Evolutionary conservation across 2,329 filamentous ascomycete species (phyloP).

Genomic region (Ophiostoma novo-ulmi): DNA sequence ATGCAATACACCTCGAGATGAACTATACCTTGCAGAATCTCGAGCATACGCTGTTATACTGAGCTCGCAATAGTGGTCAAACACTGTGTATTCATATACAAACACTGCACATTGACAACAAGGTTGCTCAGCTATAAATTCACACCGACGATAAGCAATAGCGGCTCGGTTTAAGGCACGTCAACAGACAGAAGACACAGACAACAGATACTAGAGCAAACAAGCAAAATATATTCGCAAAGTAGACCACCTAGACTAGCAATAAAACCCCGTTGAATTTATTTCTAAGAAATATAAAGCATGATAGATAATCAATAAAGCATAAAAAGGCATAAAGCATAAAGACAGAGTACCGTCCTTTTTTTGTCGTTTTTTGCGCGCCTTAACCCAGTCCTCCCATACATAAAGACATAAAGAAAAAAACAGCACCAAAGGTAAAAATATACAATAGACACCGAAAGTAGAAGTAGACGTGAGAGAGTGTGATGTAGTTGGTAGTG

Average conservation of each 20-base stretch:
- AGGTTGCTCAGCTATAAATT: too few species aligned
- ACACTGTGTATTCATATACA: too few species aligned
- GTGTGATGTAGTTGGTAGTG: background rate
- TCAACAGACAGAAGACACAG: too few species aligned
- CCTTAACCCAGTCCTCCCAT: slow-evolving; percentile 15
- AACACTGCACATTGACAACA: too few species aligned
- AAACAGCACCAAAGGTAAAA: background rate
- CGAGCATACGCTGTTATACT: background rate
- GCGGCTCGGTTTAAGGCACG: too few species aligned
- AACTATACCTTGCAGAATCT: background rate
- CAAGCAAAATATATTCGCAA: too few species aligned
- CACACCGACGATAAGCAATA: too few species aligned
- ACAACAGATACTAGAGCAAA: too few species aligned
- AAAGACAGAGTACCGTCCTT: slow-evolving; percentile 7
- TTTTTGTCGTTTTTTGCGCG: slow-evolving; percentile 15
- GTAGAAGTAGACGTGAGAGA: background rate
- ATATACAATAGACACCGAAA: slow-evolving; percentile 3
- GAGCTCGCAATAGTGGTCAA: background rate
- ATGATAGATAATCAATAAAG: background rate
- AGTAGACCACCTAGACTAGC: too few species aligned
- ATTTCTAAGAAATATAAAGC: too few species aligned
- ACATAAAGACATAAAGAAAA: slow-evolving; percentile 4
- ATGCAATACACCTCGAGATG: background rate
- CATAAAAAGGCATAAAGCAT: background rate
- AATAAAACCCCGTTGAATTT: too few species aligned